These are phyloP conservation scores for Fusarium sp. DNA, from an alignment of 2,329 filamentous ascomycete species.

Conservation along the genomic window DNA sequence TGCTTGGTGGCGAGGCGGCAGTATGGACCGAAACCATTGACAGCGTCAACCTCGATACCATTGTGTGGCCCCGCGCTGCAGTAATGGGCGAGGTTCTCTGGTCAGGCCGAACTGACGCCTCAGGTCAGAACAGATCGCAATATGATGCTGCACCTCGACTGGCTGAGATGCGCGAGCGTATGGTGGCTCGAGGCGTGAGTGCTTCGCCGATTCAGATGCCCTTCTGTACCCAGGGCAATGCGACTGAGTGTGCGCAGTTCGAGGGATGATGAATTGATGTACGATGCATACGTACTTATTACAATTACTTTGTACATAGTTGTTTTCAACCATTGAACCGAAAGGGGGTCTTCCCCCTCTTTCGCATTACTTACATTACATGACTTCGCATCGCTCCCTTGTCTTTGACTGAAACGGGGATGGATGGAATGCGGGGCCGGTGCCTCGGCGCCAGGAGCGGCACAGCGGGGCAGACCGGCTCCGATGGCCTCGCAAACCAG, in stretches of 20 bases:
- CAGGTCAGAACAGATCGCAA: slow-evolving; percentile 76
- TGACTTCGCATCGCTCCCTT: neutral
- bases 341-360: neutral
- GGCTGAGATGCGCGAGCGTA: slow-evolving; percentile 79
- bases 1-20: slow-evolving; percentile 84
- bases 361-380: neutral
- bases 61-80: slow-evolving; percentile 80
- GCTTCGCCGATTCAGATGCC: slow-evolving; percentile 76
- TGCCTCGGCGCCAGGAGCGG: slow-evolving; percentile 3
- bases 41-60: slow-evolving; percentile 75
- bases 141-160: slow-evolving; percentile 75
- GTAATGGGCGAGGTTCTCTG: slow-evolving; percentile 84
- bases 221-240: slow-evolving; percentile 48
- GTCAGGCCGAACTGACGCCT: slow-evolving; percentile 75
- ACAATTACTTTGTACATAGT: slow-evolving; percentile 9
- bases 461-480: slow-evolving; percentile 1
- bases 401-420: neutral
- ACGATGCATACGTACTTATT: neutral
- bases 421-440: slow-evolving; percentile 32
- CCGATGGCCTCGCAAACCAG: neutral
- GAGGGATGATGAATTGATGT: slow-evolving; percentile 7
- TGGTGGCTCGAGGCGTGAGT: slow-evolving; percentile 74
- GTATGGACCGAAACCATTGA: slow-evolving; percentile 87
- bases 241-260: slow-evolving; percentile 43
- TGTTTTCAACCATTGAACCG: slow-evolving; percentile 1